Evolutionary conservation across 805 yeast species (phyloP).

Genomic region (Lachancea nothofagi): DNA sequence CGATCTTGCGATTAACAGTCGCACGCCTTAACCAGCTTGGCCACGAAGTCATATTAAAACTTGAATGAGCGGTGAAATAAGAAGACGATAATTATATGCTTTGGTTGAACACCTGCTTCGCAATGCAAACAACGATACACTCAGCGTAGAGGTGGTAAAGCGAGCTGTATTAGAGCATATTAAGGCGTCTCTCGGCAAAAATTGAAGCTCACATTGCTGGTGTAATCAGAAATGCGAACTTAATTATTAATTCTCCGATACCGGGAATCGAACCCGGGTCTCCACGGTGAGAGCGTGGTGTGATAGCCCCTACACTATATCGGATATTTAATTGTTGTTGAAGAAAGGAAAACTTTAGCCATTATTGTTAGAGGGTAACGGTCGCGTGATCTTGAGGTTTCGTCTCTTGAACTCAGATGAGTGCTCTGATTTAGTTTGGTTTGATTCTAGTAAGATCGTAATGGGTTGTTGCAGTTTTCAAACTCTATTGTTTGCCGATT

Average conservation of each 20-base stretch:
- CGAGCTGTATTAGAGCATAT: too few species aligned
- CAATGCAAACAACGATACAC: too few species aligned
- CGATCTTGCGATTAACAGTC: conserved; percentile 63
- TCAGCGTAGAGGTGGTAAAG: too few species aligned
- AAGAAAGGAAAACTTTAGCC: not conserved
- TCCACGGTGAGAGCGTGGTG: conserved; percentile 32
- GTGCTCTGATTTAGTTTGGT: too few species aligned
- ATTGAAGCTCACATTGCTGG: not conserved
- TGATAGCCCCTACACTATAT: conserved; percentile 32
- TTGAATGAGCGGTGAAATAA: not conserved
- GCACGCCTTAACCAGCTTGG: conserved; percentile 60
- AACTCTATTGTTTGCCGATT: too few species aligned
- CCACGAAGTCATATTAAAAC: conserved; percentile 41
- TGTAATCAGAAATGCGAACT: not conserved
- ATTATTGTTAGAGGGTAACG: not conserved
- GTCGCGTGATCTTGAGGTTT: not conserved
- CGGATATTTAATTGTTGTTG: conserved; percentile 15
- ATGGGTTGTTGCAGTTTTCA: too few species aligned
- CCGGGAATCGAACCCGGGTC: conserved; percentile 32
- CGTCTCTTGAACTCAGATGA: too few species aligned
- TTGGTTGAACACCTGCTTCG: not conserved
- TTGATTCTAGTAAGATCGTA: too few species aligned
- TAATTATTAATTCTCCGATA: conserved; percentile 17
- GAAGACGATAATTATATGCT: not conserved
- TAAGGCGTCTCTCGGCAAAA: too few species aligned